Percentiles rank a stretch among this genome's conserved stretches.
Conservation (phyloP, 2,329 filamentous ascomycete genomes). For the Cyphellophora attinorum region DNA sequence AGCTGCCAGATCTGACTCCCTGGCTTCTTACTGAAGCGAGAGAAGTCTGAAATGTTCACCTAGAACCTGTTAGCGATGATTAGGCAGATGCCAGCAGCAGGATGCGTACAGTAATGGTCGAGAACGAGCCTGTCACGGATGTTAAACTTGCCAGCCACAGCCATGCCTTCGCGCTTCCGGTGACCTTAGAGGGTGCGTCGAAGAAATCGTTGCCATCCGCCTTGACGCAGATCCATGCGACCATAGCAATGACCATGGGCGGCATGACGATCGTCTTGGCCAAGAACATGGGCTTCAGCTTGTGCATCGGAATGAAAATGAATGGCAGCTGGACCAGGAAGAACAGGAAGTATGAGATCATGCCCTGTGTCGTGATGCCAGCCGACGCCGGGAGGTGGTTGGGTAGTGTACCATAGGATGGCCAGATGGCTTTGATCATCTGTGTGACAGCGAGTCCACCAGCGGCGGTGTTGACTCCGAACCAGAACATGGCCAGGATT, state of each 20-base stretch:
- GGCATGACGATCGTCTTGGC: constrained; percentile 33
- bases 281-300: constrained; percentile 44
- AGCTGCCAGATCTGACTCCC: constrained; percentile 32
- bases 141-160: constrained; percentile 15
- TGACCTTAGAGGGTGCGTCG: constrained; percentile 34
- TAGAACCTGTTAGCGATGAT: constrained; percentile 22
- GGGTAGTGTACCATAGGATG: constrained; percentile 35
- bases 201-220: constrained; percentile 45
- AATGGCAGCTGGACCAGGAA: constrained; percentile 47
- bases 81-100: constrained; percentile 33
- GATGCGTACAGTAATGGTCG: constrained; percentile 39
- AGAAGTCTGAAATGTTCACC: constrained; percentile 45
- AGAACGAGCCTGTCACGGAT: constrained; percentile 21
- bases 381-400: constrained; percentile 42
- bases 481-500: constrained; percentile 50
- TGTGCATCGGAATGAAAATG: constrained; percentile 46
- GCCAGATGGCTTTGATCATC: constrained; percentile 32
- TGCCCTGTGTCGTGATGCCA: constrained; percentile 47
- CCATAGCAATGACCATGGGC: constrained; percentile 22
- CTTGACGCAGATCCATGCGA: constrained; percentile 26
- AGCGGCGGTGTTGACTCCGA: constrained; percentile 23
- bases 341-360: constrained; percentile 49
- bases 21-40: constrained; percentile 27
- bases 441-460: constrained; percentile 24
- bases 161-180: constrained; percentile 44